These are phyloP conservation scores for Ceratonia siliqua DNA, from an alignment of 306 rosid genomes.

Conservation along the genomic window DNA sequence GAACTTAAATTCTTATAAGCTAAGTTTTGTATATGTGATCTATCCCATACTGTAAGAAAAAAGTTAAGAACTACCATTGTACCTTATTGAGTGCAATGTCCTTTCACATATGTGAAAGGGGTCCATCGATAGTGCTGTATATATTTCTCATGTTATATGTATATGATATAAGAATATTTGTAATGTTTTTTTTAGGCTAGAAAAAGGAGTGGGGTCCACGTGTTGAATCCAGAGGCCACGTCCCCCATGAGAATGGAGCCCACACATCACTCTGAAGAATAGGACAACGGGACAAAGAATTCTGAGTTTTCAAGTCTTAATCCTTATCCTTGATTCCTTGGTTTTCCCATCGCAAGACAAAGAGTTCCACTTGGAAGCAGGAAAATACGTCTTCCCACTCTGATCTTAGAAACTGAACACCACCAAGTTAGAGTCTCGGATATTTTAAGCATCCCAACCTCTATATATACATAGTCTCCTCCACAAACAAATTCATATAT, in stretches of 20 bases:
- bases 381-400: background rate
- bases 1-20: too few relatives aligned
- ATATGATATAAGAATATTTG: background rate
- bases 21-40: too few relatives aligned
- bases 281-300: conserved; percentile 33
- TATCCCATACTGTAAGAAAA: too few relatives aligned
- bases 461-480: conserved; percentile 28
- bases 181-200: background rate
- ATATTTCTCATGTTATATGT: too few relatives aligned
- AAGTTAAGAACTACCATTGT: too few relatives aligned
- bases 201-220: conserved; percentile 18
- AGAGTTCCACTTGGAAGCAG: conserved; percentile 35
- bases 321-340: conserved; percentile 50
- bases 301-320: conserved; percentile 35
- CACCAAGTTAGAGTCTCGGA: conserved; percentile 10
- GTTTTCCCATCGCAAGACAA: background rate
- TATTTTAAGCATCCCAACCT: conserved; percentile 35
- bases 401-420: background rate
- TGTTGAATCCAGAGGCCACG: background rate
- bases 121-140: background rate
- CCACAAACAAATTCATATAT: background rate
- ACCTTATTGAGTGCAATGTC: too few relatives aligned
- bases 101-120: too few relatives aligned
- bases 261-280: conserved; percentile 36
- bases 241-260: background rate